Conservation (phyloP, 352 stramenopile species). For the Phytopythium oedochilum region DNA sequence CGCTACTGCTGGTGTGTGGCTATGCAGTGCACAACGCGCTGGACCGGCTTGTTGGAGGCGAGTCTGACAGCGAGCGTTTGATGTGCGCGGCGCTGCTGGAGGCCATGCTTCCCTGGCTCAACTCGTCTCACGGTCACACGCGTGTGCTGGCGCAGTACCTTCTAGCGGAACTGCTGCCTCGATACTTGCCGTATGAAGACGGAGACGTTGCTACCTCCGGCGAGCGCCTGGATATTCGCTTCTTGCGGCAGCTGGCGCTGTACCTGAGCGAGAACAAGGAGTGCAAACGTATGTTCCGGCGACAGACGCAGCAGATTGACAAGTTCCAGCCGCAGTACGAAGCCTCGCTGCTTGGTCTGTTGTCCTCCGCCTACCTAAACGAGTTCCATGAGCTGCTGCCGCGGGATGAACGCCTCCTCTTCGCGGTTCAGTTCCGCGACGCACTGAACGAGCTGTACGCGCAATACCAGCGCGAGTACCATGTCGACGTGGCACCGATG, state of each 20-base stretch:
- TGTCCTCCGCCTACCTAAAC: slow-evolving; percentile 57
- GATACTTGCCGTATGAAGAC: slow-evolving; percentile 25
- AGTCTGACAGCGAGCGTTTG: slow-evolving; percentile 11
- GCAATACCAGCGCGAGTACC: slow-evolving; percentile 72
- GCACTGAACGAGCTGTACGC: slow-evolving; percentile 63
- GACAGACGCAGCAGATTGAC: slow-evolving; percentile 57
- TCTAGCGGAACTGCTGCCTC: slow-evolving; percentile 56
- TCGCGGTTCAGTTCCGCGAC: slow-evolving; percentile 56
- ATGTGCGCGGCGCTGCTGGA: slow-evolving; percentile 30
- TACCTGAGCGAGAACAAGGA: slow-evolving; percentile 84
- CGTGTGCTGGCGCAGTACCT: slow-evolving; percentile 77
- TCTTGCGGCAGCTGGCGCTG: slow-evolving; percentile 43
- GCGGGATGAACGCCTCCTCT: slow-evolving; percentile 42
- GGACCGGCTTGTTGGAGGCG: slow-evolving; percentile 13
- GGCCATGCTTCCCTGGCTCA: slow-evolving; percentile 71
- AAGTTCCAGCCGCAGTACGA: slow-evolving; percentile 63
- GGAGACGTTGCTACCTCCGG: neutral
- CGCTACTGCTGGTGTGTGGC: slow-evolving; percentile 51
- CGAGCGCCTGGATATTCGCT: slow-evolving; percentile 25
- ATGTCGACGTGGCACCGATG: slow-evolving; percentile 10
- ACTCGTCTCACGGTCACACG: slow-evolving; percentile 75
- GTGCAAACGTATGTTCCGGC: slow-evolving; percentile 76
- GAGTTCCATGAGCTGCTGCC: slow-evolving; percentile 76
- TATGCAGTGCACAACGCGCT: slow-evolving; percentile 31
- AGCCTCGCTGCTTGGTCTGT: slow-evolving; percentile 65